Percentiles rank a stretch among this genome's conserved stretches.
phyloP scores from a whole-genome alignment of 2,329 filamentous ascomycete species.

The Aspergillus viridinutans region DNA sequence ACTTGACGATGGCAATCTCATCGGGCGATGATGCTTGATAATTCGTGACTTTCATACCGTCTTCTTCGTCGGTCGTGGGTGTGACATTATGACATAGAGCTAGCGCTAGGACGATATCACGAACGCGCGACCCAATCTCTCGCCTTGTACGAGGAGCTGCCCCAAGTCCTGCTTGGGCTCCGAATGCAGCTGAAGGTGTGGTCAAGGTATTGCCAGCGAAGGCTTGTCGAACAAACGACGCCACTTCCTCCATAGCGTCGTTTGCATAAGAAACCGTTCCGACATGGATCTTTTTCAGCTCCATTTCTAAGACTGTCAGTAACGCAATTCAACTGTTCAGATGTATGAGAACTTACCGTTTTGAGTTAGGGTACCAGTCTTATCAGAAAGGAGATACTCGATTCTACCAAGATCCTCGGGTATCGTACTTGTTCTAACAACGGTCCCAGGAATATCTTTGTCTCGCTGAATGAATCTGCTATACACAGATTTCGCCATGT shows the following conservation, averaged over 20 bases:
- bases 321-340: slow-evolving; percentile 2
- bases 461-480: slow-evolving; percentile 94
- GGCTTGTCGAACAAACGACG: slow-evolving; percentile 77
- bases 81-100: slow-evolving; percentile 97
- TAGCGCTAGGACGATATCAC: slow-evolving; percentile 86
- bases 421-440: slow-evolving; percentile 95
- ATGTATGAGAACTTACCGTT: slow-evolving; percentile 53
- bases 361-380: slow-evolving; percentile 95
- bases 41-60: slow-evolving; percentile 70
- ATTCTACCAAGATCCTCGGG: slow-evolving; percentile 94
- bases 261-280: slow-evolving; percentile 98
- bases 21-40: slow-evolving; percentile 98
- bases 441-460: slow-evolving; percentile 80
- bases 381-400: slow-evolving; percentile 93
- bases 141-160: slow-evolving; percentile 76
- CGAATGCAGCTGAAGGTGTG: slow-evolving; percentile 70
- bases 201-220: slow-evolving; percentile 62
- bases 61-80: slow-evolving; percentile 77
- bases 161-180: slow-evolving; percentile 52
- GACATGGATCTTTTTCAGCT: slow-evolving; percentile 97
- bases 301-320: slow-evolving; percentile 65
- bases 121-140: slow-evolving; percentile 89
- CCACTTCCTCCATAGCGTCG: slow-evolving; percentile 97
- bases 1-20: slow-evolving; percentile 94
- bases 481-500: slow-evolving; percentile 95